Evolutionary conservation across 352 stramenopile species (phyloP).

Genomic region (Plasmopara muralis): DNA sequence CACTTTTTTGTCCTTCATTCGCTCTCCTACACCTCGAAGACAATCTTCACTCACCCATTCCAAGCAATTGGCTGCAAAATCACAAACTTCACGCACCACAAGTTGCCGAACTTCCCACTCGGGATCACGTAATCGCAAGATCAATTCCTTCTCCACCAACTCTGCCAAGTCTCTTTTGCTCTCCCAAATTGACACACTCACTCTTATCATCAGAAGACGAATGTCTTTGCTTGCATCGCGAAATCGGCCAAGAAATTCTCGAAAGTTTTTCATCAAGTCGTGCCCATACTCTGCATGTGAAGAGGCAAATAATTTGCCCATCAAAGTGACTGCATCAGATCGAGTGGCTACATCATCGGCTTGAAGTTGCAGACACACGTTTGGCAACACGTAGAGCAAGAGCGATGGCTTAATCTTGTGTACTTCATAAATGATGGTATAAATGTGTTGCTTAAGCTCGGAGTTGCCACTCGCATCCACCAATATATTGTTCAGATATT

Average conservation of each 20-base stretch:
- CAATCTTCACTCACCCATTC: conserved; percentile 59
- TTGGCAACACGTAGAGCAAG: conserved; percentile 78
- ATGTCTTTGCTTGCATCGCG: conserved; percentile 84
- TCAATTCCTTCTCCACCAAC: conserved; percentile 69
- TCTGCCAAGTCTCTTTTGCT: conserved; percentile 50
- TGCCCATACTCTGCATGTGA: conserved; percentile 63
- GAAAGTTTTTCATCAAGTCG: conserved; percentile 79
- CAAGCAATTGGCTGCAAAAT: conserved; percentile 67
- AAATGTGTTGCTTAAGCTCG: conserved; percentile 71
- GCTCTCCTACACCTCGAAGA: conserved; percentile 67
- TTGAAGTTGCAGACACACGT: conserved; percentile 81
- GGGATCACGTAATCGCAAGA: conserved; percentile 58
- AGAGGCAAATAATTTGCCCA: conserved; percentile 77
- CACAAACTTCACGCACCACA: conserved; percentile 75
- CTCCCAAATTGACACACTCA: conserved; percentile 65
- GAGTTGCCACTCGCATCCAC: conserved; percentile 32
- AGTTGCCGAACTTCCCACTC: conserved; percentile 80
- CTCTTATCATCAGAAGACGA: conserved; percentile 75
- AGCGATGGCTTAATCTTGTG: conserved; percentile 76
- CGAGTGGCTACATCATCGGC: conserved; percentile 81
- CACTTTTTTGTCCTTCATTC: conserved; percentile 86
- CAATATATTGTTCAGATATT: conserved; percentile 80
- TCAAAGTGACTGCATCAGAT: conserved; percentile 62
- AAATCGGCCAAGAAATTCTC: conserved; percentile 82
- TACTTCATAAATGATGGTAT: conserved; percentile 76